Evolutionary conservation across 2,329 filamentous ascomycete genomes (phyloP), one percentile per base, ranked within the genome.

Genomic region (Fusarium multiceps): DNA sequence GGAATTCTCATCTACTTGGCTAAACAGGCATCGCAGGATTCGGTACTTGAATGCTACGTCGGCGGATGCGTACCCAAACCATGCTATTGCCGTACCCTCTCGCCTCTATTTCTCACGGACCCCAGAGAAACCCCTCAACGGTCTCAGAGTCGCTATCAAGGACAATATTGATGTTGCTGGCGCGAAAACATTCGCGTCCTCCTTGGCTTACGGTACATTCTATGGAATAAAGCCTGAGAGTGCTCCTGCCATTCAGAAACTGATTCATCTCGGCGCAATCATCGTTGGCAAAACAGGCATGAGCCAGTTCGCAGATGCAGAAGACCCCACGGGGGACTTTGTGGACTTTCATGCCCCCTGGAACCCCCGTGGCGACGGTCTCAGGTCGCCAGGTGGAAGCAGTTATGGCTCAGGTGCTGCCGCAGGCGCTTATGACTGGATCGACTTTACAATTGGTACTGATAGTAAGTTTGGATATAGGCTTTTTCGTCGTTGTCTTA

Each of bases 281-380:
- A 4, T 57, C 12, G 16, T 53, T 4, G 55, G 55, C 14, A 57
- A 53, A 12, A 14, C 41, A 12, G 53, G 53, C 12, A 57, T 27
- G 4, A 57, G 30, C 1, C 46, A 53, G 18, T 57, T 53, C 9
- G 55, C 46, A 1, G 46, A 30, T 6, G 32, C 46, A 0, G 55
- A 57, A 8, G 41, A 53, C 3, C 23, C 13, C 6, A n/a, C 30
- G 7, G 23, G 23, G 23, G 55, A 57, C 2, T 30, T 34, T 13
- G 32, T 42, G 5, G 55, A 41, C 55, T 57, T 53, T 1, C 55
- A 53, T 6, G 34, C 34, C 0, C 55, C 55, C 1, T 57, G 40
- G 14, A 57, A 57, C 8, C 55, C 46, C 5, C 34, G 55, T 41
- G 55, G 32, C 6, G 55, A 57, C 14, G 55, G 55, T 3, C 53